Percentiles rank a stretch among this genome's conserved stretches.
Conservation (phyloP, 108 stramenopile genomes). For the Craspedostauros australis region DNA sequence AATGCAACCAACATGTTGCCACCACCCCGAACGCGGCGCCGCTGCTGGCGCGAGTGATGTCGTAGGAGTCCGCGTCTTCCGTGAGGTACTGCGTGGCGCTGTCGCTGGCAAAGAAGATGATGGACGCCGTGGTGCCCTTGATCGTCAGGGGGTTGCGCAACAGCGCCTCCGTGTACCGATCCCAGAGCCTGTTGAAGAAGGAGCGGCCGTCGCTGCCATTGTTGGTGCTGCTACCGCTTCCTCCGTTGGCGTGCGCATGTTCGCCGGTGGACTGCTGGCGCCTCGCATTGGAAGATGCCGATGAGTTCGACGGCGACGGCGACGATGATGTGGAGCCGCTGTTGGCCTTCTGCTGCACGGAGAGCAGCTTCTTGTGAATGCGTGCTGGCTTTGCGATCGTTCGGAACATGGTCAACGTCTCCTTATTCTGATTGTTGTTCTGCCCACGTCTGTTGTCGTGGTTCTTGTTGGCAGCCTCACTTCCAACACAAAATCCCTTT, state of each 20-base stretch:
- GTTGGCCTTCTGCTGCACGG: background rate
- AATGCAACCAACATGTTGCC: conserved; percentile 38
- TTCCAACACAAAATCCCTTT: too few relatives aligned
- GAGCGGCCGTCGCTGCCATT: too few relatives aligned
- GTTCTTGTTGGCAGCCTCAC: too few relatives aligned
- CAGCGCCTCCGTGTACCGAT: conserved; percentile 24
- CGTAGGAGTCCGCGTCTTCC: conserved; percentile 1
- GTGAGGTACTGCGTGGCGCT: conserved; percentile 23
- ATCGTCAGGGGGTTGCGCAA: conserved; percentile 25
- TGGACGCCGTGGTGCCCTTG: conserved; percentile 27
- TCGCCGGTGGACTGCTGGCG: background rate
- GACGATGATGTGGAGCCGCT: background rate
- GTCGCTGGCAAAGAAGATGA: conserved; percentile 37
- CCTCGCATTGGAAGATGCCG: background rate
- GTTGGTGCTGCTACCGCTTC: background rate
- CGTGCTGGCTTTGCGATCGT: too few relatives aligned
- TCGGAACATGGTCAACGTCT: too few relatives aligned
- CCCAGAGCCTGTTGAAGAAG: conserved; percentile 20
- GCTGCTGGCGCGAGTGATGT: background rate
- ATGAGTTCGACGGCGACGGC: background rate
- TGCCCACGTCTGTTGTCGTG: too few relatives aligned
- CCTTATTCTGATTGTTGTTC: too few relatives aligned
- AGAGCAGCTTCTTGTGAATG: background rate
- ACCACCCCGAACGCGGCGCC: conserved; percentile 41
- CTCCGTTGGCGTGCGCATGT: background rate